Evolutionary conservation across 202 grass and related monocot species (phyloP).

Genomic region (Carex arenaria): DNA sequence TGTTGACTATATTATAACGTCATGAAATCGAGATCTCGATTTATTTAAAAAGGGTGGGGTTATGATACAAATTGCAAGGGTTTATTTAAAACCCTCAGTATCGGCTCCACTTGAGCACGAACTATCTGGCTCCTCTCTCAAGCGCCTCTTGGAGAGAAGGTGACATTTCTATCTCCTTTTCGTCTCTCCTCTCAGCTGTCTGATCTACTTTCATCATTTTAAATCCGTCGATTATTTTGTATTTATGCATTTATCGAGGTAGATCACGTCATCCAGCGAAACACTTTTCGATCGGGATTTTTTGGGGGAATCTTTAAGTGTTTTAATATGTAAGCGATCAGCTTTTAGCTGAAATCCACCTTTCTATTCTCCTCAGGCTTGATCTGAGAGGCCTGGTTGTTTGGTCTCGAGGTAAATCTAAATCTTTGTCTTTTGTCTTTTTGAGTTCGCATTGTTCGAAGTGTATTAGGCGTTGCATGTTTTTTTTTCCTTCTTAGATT

Average conservation of each 20-base stretch:
- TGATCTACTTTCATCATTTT: no score
- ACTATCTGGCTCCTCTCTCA: no score
- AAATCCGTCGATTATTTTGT: not conserved
- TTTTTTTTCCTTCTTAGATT: not conserved
- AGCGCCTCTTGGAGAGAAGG: no score
- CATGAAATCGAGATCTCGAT: no score
- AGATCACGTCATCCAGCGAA: not conserved
- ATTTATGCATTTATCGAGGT: not conserved
- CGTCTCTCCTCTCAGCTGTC: not conserved
- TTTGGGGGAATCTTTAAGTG: not conserved
- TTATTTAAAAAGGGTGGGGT: no score
- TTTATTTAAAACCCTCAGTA: slow-evolving; percentile 11
- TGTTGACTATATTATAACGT: no score
- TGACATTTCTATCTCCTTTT: no score
- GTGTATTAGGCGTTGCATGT: not conserved
- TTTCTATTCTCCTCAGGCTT: not conserved
- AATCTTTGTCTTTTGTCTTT: slow-evolving; percentile 2
- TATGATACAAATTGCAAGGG: no score
- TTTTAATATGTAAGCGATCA: not conserved
- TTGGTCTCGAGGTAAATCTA: not conserved
- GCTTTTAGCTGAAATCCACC: slow-evolving; percentile 19
- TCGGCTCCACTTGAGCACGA: not conserved
- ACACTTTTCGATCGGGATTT: not conserved
- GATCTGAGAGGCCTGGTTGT: not conserved
- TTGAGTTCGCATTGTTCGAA: slow-evolving; percentile 2